These are phyloP conservation scores for Coemansia sp. DNA, from an alignment of 192 early-diverging fungal species.

Conservation along the genomic window DNA sequence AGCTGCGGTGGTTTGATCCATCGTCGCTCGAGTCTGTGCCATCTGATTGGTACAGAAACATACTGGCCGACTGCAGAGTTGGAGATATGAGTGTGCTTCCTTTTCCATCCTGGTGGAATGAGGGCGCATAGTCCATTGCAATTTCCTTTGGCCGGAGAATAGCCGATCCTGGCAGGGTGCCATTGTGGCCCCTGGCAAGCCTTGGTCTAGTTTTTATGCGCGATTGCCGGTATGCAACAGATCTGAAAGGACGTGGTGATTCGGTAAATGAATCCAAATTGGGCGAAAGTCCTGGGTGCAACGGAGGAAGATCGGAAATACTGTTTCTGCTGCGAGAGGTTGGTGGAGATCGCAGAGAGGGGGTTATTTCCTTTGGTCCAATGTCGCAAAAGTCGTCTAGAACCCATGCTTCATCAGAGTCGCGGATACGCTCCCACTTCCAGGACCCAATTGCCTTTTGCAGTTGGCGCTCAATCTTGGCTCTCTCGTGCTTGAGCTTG, in stretches of 20 bases:
- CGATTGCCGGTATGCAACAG: constrained; percentile 11
- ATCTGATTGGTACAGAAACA: constrained; percentile 25
- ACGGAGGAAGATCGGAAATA: constrained; percentile 21
- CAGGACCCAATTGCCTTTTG: constrained; percentile 45
- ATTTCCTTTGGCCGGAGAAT: constrained; percentile 5
- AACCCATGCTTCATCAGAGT: constrained; percentile 13
- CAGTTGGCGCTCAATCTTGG: constrained; percentile 30
- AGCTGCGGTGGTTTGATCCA: constrained; percentile 2
- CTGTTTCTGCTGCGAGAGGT: constrained; percentile 7
- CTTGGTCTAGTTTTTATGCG: constrained; percentile 5
- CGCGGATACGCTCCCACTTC: constrained; percentile 35
- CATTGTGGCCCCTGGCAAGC: background rate
- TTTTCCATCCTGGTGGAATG: background rate
- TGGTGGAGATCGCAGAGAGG: background rate
- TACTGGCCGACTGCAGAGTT: constrained; percentile 16
- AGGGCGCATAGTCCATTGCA: constrained; percentile 6
- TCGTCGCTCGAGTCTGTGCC: constrained; percentile 30
- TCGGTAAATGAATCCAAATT: background rate
- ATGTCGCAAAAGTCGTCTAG: constrained; percentile 7
- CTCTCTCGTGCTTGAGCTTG: constrained; percentile 23
- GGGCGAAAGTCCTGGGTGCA: constrained; percentile 27
- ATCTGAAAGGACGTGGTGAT: constrained; percentile 9
- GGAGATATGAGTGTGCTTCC: background rate
- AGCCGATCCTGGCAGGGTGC: background rate
- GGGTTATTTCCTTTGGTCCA: background rate